Percentiles rank a stretch among this genome's conserved stretches.
phyloP scores from a whole-genome alignment of 2,329 filamentous ascomycete species.

The Paraconiothyrium brasiliense region DNA sequence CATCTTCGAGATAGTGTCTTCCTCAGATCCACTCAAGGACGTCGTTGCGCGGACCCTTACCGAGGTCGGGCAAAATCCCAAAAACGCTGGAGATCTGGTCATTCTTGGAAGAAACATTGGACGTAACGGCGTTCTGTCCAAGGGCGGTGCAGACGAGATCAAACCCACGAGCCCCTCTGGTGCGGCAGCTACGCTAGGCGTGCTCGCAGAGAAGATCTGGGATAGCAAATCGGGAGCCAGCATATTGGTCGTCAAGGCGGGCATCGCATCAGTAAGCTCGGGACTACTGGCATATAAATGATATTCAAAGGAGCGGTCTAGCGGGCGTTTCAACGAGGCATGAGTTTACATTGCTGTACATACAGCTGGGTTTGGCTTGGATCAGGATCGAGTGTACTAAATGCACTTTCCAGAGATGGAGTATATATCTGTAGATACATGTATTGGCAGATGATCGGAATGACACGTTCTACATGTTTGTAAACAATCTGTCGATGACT shows the following conservation, averaged over 20 bases:
- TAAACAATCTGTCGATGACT: not conserved
- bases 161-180: conserved; percentile 38
- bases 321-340: conserved; percentile 1
- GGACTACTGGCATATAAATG: not conserved
- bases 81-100: conserved; percentile 76
- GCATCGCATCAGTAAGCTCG: conserved; percentile 7
- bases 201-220: conserved; percentile 69
- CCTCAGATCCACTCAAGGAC: conserved; percentile 50
- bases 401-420: not conserved
- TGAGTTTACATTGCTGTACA: not conserved
- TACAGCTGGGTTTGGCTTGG: not conserved
- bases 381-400: not conserved
- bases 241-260: conserved; percentile 74
- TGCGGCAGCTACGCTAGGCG: conserved; percentile 62
- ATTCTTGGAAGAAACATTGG: conserved; percentile 67
- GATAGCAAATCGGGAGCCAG: conserved; percentile 70
- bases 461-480: not conserved
- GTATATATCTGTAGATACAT: not conserved
- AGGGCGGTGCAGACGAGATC: conserved; percentile 50
- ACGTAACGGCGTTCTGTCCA: conserved; percentile 35
- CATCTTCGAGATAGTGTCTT: conserved; percentile 63
- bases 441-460: not conserved
- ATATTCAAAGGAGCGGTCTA: not conserved
- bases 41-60: conserved; percentile 64
- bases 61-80: conserved; percentile 68